Conservation (phyloP, 2,329 filamentous ascomycete species). For the Cryphonectria radicalis region DNA sequence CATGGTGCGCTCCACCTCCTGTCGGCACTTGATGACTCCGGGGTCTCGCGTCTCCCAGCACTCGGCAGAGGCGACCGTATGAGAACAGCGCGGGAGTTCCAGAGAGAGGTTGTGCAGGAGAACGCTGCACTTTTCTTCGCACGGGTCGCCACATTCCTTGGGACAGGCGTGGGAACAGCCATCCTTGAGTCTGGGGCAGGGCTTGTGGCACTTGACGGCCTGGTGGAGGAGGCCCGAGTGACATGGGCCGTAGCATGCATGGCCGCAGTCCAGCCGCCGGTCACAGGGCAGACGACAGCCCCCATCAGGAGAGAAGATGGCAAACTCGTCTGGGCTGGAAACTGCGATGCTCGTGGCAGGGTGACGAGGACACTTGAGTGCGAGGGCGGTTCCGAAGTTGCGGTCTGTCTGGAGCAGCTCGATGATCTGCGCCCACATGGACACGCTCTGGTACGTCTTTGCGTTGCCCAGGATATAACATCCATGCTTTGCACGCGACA, state of each 20-base stretch:
- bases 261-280: slow-evolving; percentile 52
- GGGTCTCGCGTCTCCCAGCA: slow-evolving; percentile 52
- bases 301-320: slow-evolving; percentile 56
- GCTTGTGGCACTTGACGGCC: slow-evolving; percentile 49
- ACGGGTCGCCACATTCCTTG: slow-evolving; percentile 48
- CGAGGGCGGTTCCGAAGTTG: slow-evolving; percentile 55
- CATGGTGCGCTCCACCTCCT: slow-evolving; percentile 51
- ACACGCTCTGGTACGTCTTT: slow-evolving; percentile 57
- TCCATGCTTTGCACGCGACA: slow-evolving; percentile 69
- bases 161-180: slow-evolving; percentile 52
- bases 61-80: slow-evolving; percentile 37
- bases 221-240: slow-evolving; percentile 53
- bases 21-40: slow-evolving; percentile 51
- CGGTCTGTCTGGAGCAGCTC: slow-evolving; percentile 50
- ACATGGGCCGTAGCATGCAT: slow-evolving; percentile 50
- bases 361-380: slow-evolving; percentile 66
- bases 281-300: slow-evolving; percentile 61
- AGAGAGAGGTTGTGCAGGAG: slow-evolving; percentile 38
- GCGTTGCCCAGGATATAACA: slow-evolving; percentile 74
- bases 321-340: slow-evolving; percentile 59
- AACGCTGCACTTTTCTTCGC: slow-evolving; percentile 43
- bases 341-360: slow-evolving; percentile 49
- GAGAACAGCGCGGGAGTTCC: slow-evolving; percentile 44
- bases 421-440: slow-evolving; percentile 68
- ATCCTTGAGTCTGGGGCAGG: slow-evolving; percentile 46